phyloP scores from a whole-genome alignment of 305 asterid genomes.

The Coffea humblotiana region DNA sequence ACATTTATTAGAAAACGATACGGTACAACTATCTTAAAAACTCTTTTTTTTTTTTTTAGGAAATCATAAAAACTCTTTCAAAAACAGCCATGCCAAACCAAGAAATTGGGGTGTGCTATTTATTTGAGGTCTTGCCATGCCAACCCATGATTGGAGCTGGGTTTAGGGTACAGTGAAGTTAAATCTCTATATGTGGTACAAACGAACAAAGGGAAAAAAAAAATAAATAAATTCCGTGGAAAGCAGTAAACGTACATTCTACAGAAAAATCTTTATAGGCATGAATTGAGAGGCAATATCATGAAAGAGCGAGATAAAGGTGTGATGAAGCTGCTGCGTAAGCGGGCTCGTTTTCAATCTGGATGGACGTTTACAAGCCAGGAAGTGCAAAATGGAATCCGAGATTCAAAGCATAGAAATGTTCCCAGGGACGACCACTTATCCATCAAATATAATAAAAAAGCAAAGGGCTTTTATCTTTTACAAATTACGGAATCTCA shows the following conservation, averaged over 20 bases:
- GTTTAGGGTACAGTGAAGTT: background rate
- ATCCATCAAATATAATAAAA: background rate
- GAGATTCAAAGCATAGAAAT: background rate
- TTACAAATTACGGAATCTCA: background rate
- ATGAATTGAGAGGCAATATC: background rate
- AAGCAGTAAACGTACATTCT: background rate
- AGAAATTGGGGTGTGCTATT: too few species aligned
- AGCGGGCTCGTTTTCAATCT: background rate
- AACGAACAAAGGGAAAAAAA: too few species aligned
- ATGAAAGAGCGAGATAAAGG: background rate
- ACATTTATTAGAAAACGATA: too few species aligned
- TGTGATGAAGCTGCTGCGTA: background rate
- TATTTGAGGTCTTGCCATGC: too few species aligned
- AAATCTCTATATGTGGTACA: background rate
- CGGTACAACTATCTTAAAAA: too few species aligned
- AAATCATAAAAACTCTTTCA: too few species aligned
- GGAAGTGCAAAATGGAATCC: background rate
- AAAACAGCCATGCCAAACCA: too few species aligned
- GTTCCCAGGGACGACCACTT: background rate
- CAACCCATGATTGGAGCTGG: background rate
- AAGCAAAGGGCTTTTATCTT: background rate
- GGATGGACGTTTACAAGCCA: slow-evolving; percentile 8
- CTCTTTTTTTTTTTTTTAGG: too few species aligned
- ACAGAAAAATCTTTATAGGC: background rate
- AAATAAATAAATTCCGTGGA: background rate